phyloP scores from a whole-genome alignment of 257 asterid genomes.

The Handroanthus guayacan region DNA sequence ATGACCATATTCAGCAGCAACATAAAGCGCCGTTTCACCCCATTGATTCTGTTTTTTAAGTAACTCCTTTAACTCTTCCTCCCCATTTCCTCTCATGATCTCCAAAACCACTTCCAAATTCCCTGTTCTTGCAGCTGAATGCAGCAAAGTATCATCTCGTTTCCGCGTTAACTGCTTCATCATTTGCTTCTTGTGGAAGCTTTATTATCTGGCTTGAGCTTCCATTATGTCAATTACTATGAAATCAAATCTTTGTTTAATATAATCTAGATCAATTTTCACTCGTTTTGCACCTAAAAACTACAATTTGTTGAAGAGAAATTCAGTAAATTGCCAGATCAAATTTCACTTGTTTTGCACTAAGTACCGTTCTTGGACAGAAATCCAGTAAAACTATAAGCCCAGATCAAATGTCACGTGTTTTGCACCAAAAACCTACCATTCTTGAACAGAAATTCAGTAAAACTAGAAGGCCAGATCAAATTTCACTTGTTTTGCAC shows the following conservation, averaged over 20 bases:
- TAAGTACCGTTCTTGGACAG: background rate
- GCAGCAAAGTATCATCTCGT: conserved; percentile 66
- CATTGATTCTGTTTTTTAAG: conserved; percentile 68
- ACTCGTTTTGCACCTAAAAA: background rate
- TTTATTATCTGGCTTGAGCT: conserved; percentile 38
- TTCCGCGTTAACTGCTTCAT: conserved; percentile 74
- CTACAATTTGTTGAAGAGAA: background rate
- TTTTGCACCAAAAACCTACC: background rate
- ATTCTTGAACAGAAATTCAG: no score
- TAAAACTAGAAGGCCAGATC: conserved; percentile 23
- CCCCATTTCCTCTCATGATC: conserved; percentile 45
- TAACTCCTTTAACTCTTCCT: conserved; percentile 47
- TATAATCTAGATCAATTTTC: conserved; percentile 14
- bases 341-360: conserved; percentile 3
- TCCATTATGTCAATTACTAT: conserved; percentile 42
- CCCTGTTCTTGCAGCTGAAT: conserved; percentile 71
- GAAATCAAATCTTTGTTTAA: background rate
- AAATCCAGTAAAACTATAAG: background rate
- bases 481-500: conserved; percentile 8
- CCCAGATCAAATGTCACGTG: conserved; percentile 20
- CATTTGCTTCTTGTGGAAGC: conserved; percentile 52
- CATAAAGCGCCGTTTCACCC: conserved; percentile 75
- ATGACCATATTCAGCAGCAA: conserved; percentile 71
- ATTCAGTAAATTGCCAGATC: background rate
- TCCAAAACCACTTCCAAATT: conserved; percentile 53